Evolutionary conservation across 495 filamentous ascomycete genomes (phyloP).

Genomic region (Parathielavia hyrcaniae): DNA sequence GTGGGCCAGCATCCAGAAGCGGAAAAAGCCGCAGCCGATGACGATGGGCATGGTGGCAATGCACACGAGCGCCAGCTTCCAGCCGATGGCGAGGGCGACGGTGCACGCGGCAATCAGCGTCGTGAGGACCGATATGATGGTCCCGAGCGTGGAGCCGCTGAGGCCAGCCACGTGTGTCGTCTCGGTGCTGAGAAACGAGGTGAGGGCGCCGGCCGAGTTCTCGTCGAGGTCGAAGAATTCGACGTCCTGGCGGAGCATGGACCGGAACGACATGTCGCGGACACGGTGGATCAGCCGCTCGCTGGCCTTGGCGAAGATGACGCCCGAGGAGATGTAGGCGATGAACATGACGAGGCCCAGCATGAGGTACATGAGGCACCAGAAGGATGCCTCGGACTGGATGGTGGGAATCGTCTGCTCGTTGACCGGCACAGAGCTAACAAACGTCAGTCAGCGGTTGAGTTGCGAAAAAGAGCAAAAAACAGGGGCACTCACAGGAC

Average conservation of each 20-base stretch:
- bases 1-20: constrained; percentile 62
- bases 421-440: constrained; percentile 35
- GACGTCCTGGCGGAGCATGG: constrained; percentile 87
- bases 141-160: constrained; percentile 73
- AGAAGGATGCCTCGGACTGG: constrained; percentile 71
- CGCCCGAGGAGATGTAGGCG: constrained; percentile 60
- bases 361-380: constrained; percentile 91
- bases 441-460: constrained; percentile 17
- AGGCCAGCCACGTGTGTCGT: constrained; percentile 79
- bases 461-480: not conserved
- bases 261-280: constrained; percentile 70
- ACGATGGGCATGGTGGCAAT: constrained; percentile 73
- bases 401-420: constrained; percentile 38
- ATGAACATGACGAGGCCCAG: constrained; percentile 74
- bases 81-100: constrained; percentile 65
- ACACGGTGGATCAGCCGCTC: constrained; percentile 74
- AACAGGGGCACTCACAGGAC: constrained; percentile 30
- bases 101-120: constrained; percentile 64
- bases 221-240: constrained; percentile 78
- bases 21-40: constrained; percentile 76
- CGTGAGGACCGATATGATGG: constrained; percentile 66
- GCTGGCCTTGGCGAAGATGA: constrained; percentile 72
- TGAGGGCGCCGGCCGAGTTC: constrained; percentile 76
- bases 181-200: constrained; percentile 79
- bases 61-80: constrained; percentile 87